phyloP scores from a whole-genome alignment of 2,329 filamentous ascomycete genomes.

The Alternaria panax region DNA sequence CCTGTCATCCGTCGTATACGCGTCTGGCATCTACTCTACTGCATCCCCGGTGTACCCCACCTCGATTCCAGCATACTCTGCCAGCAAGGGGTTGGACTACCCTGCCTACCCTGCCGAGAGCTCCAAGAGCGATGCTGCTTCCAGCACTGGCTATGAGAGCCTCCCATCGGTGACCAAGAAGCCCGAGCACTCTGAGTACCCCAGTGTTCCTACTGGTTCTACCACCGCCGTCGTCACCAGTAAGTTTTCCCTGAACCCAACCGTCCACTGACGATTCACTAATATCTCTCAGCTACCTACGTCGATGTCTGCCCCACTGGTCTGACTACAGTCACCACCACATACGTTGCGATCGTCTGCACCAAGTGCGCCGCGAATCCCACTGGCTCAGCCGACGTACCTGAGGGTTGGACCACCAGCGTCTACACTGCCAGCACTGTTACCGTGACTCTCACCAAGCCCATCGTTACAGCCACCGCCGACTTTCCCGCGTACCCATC shows the following conservation, averaged over 20 bases:
- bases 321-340: constrained; percentile 42
- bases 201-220: constrained; percentile 16
- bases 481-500: constrained; percentile 26
- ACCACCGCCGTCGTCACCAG: constrained; percentile 31
- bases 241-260: constrained; percentile 11
- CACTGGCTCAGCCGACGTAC: constrained; percentile 27
- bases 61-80: constrained; percentile 2
- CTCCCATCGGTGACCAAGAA: constrained; percentile 24
- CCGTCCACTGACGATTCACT: not conserved
- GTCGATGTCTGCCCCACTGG: constrained; percentile 49
- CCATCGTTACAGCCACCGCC: constrained; percentile 28
- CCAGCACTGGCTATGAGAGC: constrained; percentile 15
- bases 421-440: constrained; percentile 40
- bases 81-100: constrained; percentile 9
- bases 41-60: constrained; percentile 4
- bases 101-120: constrained; percentile 5
- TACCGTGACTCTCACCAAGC: constrained; percentile 45
- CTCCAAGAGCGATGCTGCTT: constrained; percentile 12
- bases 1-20: not conserved
- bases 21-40: not conserved
- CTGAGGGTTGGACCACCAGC: constrained; percentile 44
- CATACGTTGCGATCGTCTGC: constrained; percentile 42
- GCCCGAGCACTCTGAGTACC: constrained; percentile 20
- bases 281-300: constrained; percentile 30
- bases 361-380: constrained; percentile 27